These are phyloP conservation scores for Keithomyces neogunnii DNA, from an alignment of 2,329 filamentous ascomycete species.

Conservation along the genomic window DNA sequence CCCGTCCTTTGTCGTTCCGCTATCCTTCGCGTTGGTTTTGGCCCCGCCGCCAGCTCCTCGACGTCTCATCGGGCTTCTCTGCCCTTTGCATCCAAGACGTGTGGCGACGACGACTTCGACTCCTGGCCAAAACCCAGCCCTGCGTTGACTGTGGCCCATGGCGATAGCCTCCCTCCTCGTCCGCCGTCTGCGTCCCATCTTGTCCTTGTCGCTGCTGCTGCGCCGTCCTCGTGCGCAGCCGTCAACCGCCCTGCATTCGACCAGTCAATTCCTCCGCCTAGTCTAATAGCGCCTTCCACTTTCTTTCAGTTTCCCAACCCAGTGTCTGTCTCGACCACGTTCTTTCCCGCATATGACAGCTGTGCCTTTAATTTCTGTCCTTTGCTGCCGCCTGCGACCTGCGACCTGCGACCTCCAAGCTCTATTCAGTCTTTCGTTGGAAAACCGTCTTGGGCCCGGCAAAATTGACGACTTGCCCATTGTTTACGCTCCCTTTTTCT, in stretches of 20 bases:
- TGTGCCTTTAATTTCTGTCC: background rate
- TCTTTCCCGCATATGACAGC: slow-evolving; percentile 1
- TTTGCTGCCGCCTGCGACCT: background rate
- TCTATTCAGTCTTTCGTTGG: background rate
- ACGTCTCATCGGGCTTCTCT: slow-evolving; percentile 1
- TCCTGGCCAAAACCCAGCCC: background rate
- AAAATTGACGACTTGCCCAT: background rate
- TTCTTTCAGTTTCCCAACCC: background rate
- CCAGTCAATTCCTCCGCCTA: background rate
- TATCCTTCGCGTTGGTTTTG: background rate
- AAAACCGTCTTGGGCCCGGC: too few relatives aligned
- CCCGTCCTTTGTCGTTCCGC: background rate
- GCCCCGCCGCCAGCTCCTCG: slow-evolving; percentile 1
- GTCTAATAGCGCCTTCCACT: slow-evolving; percentile 4
- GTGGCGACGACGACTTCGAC: background rate
- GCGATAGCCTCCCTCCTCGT: background rate
- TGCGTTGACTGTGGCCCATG: background rate
- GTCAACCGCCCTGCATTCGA: background rate
- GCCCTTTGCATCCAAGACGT: background rate
- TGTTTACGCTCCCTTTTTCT: slow-evolving; percentile 1
- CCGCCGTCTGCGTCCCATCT: background rate
- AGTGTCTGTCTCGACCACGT: slow-evolving; percentile 1
- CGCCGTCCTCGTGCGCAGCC: background rate
- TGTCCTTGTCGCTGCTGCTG: background rate
- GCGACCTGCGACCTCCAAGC: background rate